Evolutionary conservation across 108 stramenopile genomes (phyloP).

Genomic region (Parietichytrium sp.): DNA sequence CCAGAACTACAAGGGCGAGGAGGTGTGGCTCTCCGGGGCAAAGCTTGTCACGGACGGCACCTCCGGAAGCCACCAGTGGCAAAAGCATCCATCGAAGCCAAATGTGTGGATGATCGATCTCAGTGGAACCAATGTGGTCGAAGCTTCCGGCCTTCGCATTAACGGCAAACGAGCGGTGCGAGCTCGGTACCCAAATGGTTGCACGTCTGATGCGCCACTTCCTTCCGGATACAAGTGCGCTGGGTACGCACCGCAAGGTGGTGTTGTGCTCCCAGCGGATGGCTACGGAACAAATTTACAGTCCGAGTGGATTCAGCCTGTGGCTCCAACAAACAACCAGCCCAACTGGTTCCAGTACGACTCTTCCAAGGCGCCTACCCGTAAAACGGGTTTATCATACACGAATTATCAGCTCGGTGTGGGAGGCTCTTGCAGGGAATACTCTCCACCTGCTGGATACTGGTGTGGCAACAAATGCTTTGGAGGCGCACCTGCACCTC

Average conservation of each 20-base stretch:
- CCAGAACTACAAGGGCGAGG: conserved; percentile 28
- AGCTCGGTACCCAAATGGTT: conserved; percentile 18
- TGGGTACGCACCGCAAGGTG: neutral
- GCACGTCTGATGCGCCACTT: conserved; percentile 5
- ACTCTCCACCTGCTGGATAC: neutral
- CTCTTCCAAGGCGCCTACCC: neutral
- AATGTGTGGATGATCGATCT: neutral
- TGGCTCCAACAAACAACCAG: neutral
- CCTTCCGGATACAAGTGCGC: conserved; percentile 20
- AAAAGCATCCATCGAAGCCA: neutral
- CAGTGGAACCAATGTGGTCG: neutral
- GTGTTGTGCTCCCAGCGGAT: neutral
- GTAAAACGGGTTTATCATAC: neutral
- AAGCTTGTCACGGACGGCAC: neutral
- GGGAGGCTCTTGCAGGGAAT: neutral
- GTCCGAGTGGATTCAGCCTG: conserved; percentile 15
- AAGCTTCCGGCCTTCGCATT: neutral
- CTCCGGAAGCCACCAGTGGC: neutral
- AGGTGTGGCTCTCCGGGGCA: conserved; percentile 21
- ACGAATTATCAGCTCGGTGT: neutral
- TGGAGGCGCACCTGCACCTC: neutral
- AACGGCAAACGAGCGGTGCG: neutral
- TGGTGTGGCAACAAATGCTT: conserved; percentile 15
- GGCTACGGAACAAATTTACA: conserved; percentile 15
- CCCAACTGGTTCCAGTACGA: neutral